Conservation (phyloP, 177 flowering plant genomes). For the Tripterygium wilfordii region DNA sequence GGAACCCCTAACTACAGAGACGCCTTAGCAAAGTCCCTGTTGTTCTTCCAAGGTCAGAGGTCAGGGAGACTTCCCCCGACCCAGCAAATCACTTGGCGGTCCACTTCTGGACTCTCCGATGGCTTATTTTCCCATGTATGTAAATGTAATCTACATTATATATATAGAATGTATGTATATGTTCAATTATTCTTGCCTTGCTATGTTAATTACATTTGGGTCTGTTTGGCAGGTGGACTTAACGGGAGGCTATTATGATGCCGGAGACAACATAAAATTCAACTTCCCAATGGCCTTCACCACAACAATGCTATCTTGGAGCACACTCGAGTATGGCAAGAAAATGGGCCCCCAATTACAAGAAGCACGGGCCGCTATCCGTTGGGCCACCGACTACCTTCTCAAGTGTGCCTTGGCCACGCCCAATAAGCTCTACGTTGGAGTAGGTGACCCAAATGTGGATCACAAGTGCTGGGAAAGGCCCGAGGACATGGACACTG, state of each 20-base stretch:
- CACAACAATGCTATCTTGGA: constrained; percentile 88
- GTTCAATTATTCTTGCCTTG: neutral
- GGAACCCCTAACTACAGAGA: constrained; percentile 61
- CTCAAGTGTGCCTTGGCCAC: constrained; percentile 67
- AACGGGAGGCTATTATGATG: constrained; percentile 87
- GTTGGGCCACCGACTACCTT: constrained; percentile 86
- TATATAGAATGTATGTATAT: neutral
- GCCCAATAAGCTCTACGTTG: constrained; percentile 70
- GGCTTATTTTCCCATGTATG: constrained; percentile 48
- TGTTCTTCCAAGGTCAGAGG: constrained; percentile 91
- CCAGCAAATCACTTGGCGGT: constrained; percentile 60
- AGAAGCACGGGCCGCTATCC: constrained; percentile 45
- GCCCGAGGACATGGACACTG: constrained; percentile 88
- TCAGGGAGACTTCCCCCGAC: constrained; percentile 58
- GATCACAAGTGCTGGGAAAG: constrained; percentile 93
- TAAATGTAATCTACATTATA: neutral
- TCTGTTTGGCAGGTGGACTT: constrained; percentile 53
- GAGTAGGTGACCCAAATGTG: constrained; percentile 75
- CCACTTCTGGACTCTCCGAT: constrained; percentile 56
- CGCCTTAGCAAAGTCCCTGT: constrained; percentile 64
- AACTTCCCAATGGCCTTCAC: constrained; percentile 86
- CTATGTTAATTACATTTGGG: neutral
- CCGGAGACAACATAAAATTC: constrained; percentile 93
- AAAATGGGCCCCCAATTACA: constrained; percentile 43
- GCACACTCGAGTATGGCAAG: constrained; percentile 56